A percentile compares a stretch with the other conserved stretches of the same genome.
Conservation (phyloP, 306 rosid genomes). For the Biancaea sappan region DNA sequence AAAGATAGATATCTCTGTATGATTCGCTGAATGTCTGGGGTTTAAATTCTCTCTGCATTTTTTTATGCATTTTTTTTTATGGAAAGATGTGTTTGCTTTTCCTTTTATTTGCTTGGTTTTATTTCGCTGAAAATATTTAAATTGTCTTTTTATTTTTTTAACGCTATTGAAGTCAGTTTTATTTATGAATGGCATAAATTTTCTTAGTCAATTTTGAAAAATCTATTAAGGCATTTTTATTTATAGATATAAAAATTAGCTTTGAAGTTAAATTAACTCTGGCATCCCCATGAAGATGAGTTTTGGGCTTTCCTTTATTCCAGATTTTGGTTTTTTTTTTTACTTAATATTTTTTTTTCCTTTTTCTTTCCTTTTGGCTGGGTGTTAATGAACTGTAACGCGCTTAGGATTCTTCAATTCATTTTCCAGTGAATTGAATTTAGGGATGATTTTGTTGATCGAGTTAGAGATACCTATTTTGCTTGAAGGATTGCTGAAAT, state of each 20-base stretch:
- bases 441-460: neutral
- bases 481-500: neutral
- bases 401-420: neutral
- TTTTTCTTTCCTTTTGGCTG: neutral
- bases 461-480: neutral
- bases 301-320: neutral
- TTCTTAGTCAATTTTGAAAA: constrained; percentile 1
- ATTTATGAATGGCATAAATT: neutral
- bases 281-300: neutral
- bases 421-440: neutral
- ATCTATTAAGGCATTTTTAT: neutral
- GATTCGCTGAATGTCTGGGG: neutral
- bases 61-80: neutral
- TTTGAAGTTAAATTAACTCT: constrained; percentile 8
- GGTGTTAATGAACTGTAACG: constrained; percentile 7
- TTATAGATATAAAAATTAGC: neutral
- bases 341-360: neutral
- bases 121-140: neutral
- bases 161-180: neutral
- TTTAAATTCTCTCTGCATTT: constrained; percentile 20
- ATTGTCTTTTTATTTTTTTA: neutral
- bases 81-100: neutral
- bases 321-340: neutral
- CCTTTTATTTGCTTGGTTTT: neutral
- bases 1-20: neutral